Evolutionary conservation across 768 basidiomycete species (phyloP), one percentile per base, ranked within the genome.

Genomic region (Suillus americanus): DNA sequence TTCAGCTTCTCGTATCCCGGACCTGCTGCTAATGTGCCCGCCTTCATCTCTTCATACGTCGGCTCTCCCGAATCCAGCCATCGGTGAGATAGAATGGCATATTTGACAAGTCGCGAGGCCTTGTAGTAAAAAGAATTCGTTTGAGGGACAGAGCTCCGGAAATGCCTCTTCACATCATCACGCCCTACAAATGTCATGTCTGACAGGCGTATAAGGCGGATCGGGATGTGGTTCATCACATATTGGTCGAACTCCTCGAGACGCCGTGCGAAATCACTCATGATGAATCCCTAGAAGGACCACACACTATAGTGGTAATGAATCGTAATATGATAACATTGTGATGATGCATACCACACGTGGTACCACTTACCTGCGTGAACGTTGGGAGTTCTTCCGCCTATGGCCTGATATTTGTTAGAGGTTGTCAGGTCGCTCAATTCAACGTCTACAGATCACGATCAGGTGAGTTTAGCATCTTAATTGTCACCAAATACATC

Each of bases 61-160:
- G 59, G 59, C 35, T 64, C 63, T 43, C 63, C 63, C 48, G 40
- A 43, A 50, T 37, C 23, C 7, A 64, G 23, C 63, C 63, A 64
- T 35, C 63, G 59, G 12, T 64, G 63, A 33, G 63, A 64, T 35
- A 64, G 25, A 30, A 64, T 61, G 45, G 63, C 63, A 28, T 64
- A 64, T 61, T n/a, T 28, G 60, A 54, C 30, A 54, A 33, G 20
- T 6, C 18, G 18, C 2, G 53, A 54, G 53, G 18, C 30, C 20
- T 13, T 33, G 13, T 54, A 54, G n/a, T n/a, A 5, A 20, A 8
- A 28, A 16, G 10, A 2, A 54, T 54, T 1, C 20, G 20, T 33
- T n/a, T 2, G 18, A 54, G 53, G 53, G 12, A 54, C 53, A 33
- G 3, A 54, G 53, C 18, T 5, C 10, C 30, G 9, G 10, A 54